Base-by-base conservation (phyloP, 768 basidiomycete genomes). In the Clavaria fumosa region DNA sequence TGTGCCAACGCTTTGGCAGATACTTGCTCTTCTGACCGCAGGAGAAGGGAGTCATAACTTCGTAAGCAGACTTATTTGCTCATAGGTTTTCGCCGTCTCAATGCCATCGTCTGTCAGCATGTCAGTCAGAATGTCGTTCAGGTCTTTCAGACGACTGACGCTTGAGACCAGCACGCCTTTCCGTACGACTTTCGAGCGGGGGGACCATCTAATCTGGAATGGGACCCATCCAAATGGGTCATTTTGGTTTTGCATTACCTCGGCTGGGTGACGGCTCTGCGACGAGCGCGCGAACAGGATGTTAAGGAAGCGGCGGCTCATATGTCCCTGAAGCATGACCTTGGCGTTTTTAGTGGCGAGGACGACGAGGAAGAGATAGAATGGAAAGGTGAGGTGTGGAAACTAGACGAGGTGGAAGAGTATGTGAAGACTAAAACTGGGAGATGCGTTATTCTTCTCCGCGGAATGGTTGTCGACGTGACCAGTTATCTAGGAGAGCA, bases 171-270 rank as follows among this genome's bases (percentile, higher is more conserved):
- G 70, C 80, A 84, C 52, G 66, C 79, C 0, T 84, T 83, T 48
- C 82, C 82, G 7, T 70, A 76, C 40, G 81, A 86, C 53, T 84
- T 73, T 54, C 69, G 80, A 18, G 78, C 80, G 14, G 78, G 73
- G 0, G n/a, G n/a, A n/a, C 75, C 72, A 7, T 62, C 66, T 14
- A 33, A 42, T 5, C 52, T 60, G 18, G 78, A 78, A 45, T 86
- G 79, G 79, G 81, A 86, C 53, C 80, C 82, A 0, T 78, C 78
- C 2, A 84, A 83, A 57, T 84, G 79, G 81, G 65, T 75, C 30
- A 83, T 84, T 28, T 50, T 69, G 15, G 34, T 56, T 4, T 58
- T 84, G 7, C 56, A 74, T 44, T 47, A 45, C 4, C 35, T 73
- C 5, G 69, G 72, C 0, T 51, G 74, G 0, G 69, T 60, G 1